A percentile compares a stretch with the other conserved stretches of the same genome.
These are phyloP conservation scores for Penicillium italicum DNA, from an alignment of 2,329 filamentous ascomycete species.

Conservation along the genomic window DNA sequence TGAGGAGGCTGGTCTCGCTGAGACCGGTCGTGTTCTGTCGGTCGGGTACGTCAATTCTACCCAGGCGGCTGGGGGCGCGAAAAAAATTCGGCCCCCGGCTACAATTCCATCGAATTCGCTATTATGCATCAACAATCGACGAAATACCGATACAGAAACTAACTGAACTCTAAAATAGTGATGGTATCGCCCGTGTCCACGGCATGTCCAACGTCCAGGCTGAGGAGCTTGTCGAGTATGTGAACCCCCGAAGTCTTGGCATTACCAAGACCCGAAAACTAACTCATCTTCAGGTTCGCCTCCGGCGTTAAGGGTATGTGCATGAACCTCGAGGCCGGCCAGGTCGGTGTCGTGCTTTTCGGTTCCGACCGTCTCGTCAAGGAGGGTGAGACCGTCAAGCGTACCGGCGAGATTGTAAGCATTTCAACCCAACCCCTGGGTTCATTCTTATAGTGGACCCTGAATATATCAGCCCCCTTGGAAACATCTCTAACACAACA, in stretches of 20 bases:
- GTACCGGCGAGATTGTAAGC: constrained; percentile 98
- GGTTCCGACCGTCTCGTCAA: constrained; percentile 99
- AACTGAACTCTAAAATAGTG: constrained; percentile 58
- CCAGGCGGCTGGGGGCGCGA: constrained; percentile 14
- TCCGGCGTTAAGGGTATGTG: constrained; percentile 99
- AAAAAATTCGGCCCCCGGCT: constrained; percentile 31
- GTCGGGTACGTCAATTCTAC: constrained; percentile 74
- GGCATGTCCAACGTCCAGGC: constrained; percentile 99
- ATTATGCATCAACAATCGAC: constrained; percentile 12
- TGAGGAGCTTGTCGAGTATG: constrained; percentile 99
- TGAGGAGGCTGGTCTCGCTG: constrained; percentile 92
- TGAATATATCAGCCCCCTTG: background rate
- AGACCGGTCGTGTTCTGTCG: constrained; percentile 98
- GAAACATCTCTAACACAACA: constrained; percentile 11
- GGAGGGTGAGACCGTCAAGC: constrained; percentile 99
- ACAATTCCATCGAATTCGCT: constrained; percentile 28
- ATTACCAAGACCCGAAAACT: constrained; percentile 20
- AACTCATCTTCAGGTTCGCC: constrained; percentile 68
- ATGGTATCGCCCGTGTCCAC: constrained; percentile 99
- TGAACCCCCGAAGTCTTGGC: constrained; percentile 34
- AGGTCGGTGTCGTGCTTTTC: constrained; percentile 99
- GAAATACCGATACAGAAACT: constrained; percentile 13
- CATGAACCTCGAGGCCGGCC: constrained; percentile 99
- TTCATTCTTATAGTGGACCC: constrained; percentile 7
- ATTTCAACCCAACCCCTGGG: constrained; percentile 2